phyloP scores from a whole-genome alignment of 768 basidiomycete genomes.

The Auricularia cornea region DNA sequence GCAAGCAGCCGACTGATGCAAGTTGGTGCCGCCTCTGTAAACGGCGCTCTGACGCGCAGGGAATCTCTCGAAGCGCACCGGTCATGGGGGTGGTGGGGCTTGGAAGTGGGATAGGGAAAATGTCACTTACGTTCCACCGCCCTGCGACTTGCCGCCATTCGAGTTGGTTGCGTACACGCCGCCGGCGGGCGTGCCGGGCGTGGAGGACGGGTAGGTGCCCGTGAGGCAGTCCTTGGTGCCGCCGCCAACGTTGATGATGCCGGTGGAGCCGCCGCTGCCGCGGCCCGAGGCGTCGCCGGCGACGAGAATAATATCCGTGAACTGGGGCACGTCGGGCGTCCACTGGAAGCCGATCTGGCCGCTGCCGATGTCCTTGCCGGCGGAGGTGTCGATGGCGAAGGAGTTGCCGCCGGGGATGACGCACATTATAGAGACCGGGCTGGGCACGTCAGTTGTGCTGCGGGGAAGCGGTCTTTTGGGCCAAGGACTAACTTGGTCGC shows the following conservation, averaged over 20 bases:
- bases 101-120: too few relatives aligned
- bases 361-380: neutral
- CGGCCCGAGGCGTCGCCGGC: slow-evolving; percentile 1
- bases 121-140: slow-evolving; percentile 14
- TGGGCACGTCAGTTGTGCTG: neutral
- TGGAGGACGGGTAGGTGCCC: slow-evolving; percentile 61
- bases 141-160: slow-evolving; percentile 30
- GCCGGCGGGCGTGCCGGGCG: slow-evolving; percentile 67
- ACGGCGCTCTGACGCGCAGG: too few relatives aligned
- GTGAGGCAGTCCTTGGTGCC: slow-evolving; percentile 48
- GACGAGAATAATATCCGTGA: slow-evolving; percentile 1
- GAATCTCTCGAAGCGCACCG: too few relatives aligned
- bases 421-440: neutral
- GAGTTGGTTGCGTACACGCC: slow-evolving; percentile 17
- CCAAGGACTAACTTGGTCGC: neutral
- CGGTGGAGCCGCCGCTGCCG: slow-evolving; percentile 28
- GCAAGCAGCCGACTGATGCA: too few relatives aligned
- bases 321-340: slow-evolving; percentile 1
- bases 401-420: slow-evolving; percentile 4
- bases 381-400: neutral
- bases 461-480: neutral
- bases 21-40: too few relatives aligned
- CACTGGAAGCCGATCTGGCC: neutral
- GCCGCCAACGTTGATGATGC: slow-evolving; percentile 46
- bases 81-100: too few relatives aligned